Percentiles rank a stretch among this genome's conserved stretches.
phyloP scores from a whole-genome alignment of 305 asterid species.

The Fraxinus ornus region DNA sequence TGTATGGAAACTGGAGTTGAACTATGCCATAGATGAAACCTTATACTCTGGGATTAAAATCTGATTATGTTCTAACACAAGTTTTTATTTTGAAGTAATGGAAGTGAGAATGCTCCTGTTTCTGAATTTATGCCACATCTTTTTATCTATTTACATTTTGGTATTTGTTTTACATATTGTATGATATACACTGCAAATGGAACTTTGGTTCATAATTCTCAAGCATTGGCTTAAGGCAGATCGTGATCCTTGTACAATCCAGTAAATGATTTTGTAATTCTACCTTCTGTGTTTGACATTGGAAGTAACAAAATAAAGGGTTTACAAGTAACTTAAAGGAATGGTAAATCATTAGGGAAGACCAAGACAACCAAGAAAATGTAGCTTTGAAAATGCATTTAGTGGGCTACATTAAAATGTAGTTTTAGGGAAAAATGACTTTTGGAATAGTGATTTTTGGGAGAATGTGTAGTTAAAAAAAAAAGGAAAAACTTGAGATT shows the following conservation, averaged over 20 bases:
- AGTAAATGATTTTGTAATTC: conserved; percentile 71
- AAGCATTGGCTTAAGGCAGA: background rate
- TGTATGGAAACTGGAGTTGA: too few relatives aligned
- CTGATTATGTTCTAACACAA: too few relatives aligned
- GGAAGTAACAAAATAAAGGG: conserved; percentile 57
- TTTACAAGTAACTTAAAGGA: conserved; percentile 64
- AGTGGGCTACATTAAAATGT: too few relatives aligned
- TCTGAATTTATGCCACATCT: conserved; percentile 31
- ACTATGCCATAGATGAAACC: too few relatives aligned
- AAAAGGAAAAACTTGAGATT: too few relatives aligned
- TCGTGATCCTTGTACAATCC: conserved; percentile 57
- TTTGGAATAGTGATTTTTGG: too few relatives aligned
- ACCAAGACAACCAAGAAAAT: conserved; percentile 9
- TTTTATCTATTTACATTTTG: background rate
- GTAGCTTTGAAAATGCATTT: too few relatives aligned
- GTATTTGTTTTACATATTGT: background rate
- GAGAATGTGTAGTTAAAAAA: too few relatives aligned
- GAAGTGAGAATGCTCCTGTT: conserved; percentile 72
- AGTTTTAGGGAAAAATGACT: too few relatives aligned
- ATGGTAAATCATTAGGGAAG: conserved; percentile 73
- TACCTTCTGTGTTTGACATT: conserved; percentile 72
- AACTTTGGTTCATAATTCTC: conserved; percentile 28
- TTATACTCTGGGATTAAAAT: too few relatives aligned
- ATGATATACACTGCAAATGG: background rate
- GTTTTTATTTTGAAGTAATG: conserved; percentile 34